Percentiles rank a stretch among this genome's conserved stretches.
These are phyloP conservation scores for Pyrus betulifolia DNA, from an alignment of 306 rosid species.

Conservation along the genomic window DNA sequence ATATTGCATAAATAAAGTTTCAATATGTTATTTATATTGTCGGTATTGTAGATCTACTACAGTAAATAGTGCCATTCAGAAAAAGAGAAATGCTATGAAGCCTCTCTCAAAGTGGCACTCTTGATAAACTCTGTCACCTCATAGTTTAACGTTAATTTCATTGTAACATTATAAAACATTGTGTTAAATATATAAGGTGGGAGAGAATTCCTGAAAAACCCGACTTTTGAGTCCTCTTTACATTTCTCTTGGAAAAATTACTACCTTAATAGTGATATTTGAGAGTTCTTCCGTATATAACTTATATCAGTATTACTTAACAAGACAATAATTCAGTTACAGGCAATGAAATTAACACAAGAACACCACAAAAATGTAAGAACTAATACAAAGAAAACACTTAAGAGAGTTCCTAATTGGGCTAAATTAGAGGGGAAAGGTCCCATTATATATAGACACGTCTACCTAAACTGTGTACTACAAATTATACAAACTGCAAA, in stretches of 20 bases:
- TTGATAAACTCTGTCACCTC: too few relatives aligned
- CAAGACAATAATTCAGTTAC: slow-evolving; percentile 1
- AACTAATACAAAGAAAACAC: neutral
- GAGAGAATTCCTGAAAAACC: rapidly evolving
- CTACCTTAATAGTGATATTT: too few relatives aligned
- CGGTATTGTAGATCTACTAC: neutral
- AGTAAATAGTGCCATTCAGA: neutral
- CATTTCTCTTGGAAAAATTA: too few relatives aligned
- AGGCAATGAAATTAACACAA: neutral
- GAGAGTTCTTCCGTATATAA: neutral
- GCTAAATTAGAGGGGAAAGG: neutral
- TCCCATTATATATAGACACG: neutral
- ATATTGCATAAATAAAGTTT: too few relatives aligned
- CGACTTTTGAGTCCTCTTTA: too few relatives aligned
- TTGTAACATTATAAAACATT: too few relatives aligned
- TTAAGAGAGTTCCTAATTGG: neutral
- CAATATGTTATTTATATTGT: neutral
- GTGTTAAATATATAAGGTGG: too few relatives aligned
- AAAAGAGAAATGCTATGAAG: too few relatives aligned
- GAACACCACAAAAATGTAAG: neutral
- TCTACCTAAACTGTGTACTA: slow-evolving; percentile 8
- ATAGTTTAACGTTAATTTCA: too few relatives aligned
- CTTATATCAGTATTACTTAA: neutral
- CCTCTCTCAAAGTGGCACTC: rapidly evolving
- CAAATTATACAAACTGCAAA: slow-evolving; percentile 13